A percentile compares a stretch with the other conserved stretches of the same genome.
Evolutionary conservation across 192 early-diverging fungal species (phyloP).

Genomic region (Podila epicladia): DNA sequence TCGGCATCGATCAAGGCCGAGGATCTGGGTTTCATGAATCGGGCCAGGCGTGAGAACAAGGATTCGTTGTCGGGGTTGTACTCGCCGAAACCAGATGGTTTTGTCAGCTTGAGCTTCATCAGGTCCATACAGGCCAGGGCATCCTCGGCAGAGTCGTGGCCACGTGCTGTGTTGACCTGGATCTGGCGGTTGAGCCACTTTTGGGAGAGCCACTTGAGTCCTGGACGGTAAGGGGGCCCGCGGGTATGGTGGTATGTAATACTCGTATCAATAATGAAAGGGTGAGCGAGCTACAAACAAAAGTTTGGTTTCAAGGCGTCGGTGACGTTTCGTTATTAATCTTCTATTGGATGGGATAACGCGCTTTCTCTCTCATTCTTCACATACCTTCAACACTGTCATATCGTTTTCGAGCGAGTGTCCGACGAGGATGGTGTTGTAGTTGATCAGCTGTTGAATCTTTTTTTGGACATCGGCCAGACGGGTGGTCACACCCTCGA

Average conservation of each 20-base stretch:
- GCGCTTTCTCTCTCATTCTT: background rate
- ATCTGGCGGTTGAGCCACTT: constrained; percentile 64
- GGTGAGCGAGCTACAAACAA: constrained; percentile 54
- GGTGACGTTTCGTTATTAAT: background rate
- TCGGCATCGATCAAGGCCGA: constrained; percentile 39
- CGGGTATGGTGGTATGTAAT: constrained; percentile 62
- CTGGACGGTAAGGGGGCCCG: constrained; percentile 61
- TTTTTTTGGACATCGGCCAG: constrained; percentile 59
- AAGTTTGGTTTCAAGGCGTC: background rate
- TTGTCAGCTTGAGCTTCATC: constrained; percentile 61
- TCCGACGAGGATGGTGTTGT: constrained; percentile 60
- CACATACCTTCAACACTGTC: constrained; percentile 61
- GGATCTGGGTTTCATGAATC: constrained; percentile 22
- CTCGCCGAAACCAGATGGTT: constrained; percentile 51
- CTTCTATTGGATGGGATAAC: too few species aligned
- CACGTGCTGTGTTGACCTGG: constrained; percentile 56
- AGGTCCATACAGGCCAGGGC: constrained; percentile 73
- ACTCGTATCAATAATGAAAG: constrained; percentile 72
- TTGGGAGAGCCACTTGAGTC: constrained; percentile 62
- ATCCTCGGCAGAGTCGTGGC: constrained; percentile 80
- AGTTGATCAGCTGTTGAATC: constrained; percentile 52
- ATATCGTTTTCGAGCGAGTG: constrained; percentile 77
- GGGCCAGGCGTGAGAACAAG: constrained; percentile 40
- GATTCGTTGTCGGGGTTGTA: constrained; percentile 47
- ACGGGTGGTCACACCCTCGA: constrained; percentile 49